Conservation (phyloP, 106 monocot genomes). For the Dioscorea zingiberensis region DNA sequence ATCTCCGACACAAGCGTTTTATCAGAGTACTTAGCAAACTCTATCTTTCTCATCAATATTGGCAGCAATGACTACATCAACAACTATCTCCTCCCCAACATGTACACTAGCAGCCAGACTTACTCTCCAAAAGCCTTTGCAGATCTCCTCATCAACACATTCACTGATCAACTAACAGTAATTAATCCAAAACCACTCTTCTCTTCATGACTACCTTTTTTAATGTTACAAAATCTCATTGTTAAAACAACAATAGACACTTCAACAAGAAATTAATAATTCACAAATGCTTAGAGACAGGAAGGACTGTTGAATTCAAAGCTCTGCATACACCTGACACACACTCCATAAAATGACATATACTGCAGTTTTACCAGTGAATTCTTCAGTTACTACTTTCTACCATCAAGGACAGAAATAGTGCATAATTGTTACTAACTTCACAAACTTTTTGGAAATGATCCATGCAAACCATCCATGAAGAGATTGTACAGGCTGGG, state of each 20-base stretch:
- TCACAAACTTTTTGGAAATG: neutral
- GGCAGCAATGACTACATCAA: slow-evolving; percentile 73
- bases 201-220: neutral
- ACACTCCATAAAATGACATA: too few species aligned
- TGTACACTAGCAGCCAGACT: slow-evolving; percentile 30
- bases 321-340: too few species aligned
- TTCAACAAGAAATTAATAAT: too few species aligned
- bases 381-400: neutral
- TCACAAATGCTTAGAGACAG: too few species aligned
- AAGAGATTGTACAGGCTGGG: slow-evolving; percentile 44
- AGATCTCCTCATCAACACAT: slow-evolving; percentile 27
- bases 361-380: too few species aligned
- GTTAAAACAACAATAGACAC: neutral
- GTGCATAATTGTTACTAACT: neutral
- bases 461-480: neutral
- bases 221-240: neutral
- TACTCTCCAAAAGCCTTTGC: slow-evolving; percentile 44
- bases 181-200: slow-evolving; percentile 1
- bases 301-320: too few species aligned
- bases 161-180: slow-evolving; percentile 35
- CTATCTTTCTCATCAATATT: slow-evolving; percentile 42
- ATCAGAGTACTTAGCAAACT: slow-evolving; percentile 21
- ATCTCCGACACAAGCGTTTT: slow-evolving; percentile 21
- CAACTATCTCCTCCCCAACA: slow-evolving; percentile 54
- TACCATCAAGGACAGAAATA: neutral